These are phyloP conservation scores for Podospora pseudopauciseta DNA, from an alignment of 495 filamentous ascomycete species.

Conservation along the genomic window DNA sequence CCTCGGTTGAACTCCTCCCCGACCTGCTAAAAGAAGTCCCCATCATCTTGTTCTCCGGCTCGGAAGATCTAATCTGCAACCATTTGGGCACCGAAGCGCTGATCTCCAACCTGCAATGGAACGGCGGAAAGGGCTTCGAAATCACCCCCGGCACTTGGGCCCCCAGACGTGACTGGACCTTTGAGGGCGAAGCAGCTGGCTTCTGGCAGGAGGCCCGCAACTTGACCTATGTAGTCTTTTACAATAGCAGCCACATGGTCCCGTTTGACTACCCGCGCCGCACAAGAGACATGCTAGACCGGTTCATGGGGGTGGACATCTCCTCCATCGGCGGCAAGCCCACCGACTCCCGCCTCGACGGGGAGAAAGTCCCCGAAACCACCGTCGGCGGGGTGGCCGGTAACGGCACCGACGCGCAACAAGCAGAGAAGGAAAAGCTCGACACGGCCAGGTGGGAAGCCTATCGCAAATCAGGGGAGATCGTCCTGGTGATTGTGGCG, in stretches of 20 bases:
- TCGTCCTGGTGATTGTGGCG: constrained; percentile 80
- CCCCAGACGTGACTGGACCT: constrained; percentile 87
- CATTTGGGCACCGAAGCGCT: constrained; percentile 90
- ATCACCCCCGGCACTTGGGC: constrained; percentile 86
- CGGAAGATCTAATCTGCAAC: constrained; percentile 94
- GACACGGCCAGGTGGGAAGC: constrained; percentile 87
- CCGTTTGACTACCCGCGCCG: constrained; percentile 88
- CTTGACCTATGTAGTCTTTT: constrained; percentile 91
- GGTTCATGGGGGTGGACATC: constrained; percentile 93
- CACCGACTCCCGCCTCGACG: constrained; percentile 81
- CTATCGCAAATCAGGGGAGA: constrained; percentile 87
- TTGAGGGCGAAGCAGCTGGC: constrained; percentile 85
- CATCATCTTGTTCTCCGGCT: constrained; percentile 85
- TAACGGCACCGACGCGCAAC: constrained; percentile 74
- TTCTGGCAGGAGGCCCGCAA: constrained; percentile 93
- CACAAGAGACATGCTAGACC: constrained; percentile 92
- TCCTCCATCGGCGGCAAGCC: constrained; percentile 82
- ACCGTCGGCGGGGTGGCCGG: constrained; percentile 67
- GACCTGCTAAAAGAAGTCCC: constrained; percentile 70
- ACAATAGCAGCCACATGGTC: constrained; percentile 96
- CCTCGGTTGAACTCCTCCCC: constrained; percentile 72
- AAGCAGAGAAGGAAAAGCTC: constrained; percentile 68
- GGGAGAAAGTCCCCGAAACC: constrained; percentile 80
- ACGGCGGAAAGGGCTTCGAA: constrained; percentile 86
- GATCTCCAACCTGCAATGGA: constrained; percentile 90